Conservation (phyloP, 805 yeast species). For the Debaryomyces prosopidis region DNA sequence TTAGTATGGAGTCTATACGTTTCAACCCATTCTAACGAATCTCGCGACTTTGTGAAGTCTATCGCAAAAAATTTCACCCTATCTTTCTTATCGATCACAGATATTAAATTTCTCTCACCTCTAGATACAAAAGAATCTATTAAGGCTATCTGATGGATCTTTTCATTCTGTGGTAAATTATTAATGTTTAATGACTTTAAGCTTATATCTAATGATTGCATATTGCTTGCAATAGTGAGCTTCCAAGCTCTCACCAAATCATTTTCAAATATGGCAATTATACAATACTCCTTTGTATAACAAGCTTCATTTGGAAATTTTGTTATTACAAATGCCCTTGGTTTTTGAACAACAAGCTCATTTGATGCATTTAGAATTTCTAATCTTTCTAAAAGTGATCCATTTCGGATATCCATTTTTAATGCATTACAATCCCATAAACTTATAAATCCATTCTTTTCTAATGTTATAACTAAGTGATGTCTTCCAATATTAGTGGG, state of each 20-base stretch:
- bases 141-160: constrained; percentile 47
- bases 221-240: constrained; percentile 14
- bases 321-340: constrained; percentile 24
- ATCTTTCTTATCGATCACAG: constrained; percentile 53
- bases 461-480: constrained; percentile 33
- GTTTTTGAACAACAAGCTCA: constrained; percentile 10
- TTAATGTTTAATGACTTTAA: constrained; percentile 30
- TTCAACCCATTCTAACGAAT: constrained; percentile 47
- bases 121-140: constrained; percentile 35
- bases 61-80: constrained; percentile 20
- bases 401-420: constrained; percentile 29
- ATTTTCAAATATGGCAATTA: constrained; percentile 51
- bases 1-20: constrained; percentile 56
- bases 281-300: constrained; percentile 26
- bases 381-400: constrained; percentile 19
- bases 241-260: constrained; percentile 44
- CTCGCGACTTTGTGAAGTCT: constrained; percentile 1
- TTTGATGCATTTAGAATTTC: constrained; percentile 11
- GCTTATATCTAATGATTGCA: constrained; percentile 16
- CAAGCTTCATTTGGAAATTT: constrained; percentile 6
- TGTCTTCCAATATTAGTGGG: constrained; percentile 17
- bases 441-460: constrained; percentile 39
- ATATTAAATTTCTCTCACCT: constrained; percentile 39
- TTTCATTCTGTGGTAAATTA: constrained; percentile 37
- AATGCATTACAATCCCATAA: constrained; percentile 61